Evolutionary conservation across 2,329 filamentous ascomycete species (phyloP), one percentile per base, ranked within the genome.

Genomic region (Phaeophleospora eucalypticola): DNA sequence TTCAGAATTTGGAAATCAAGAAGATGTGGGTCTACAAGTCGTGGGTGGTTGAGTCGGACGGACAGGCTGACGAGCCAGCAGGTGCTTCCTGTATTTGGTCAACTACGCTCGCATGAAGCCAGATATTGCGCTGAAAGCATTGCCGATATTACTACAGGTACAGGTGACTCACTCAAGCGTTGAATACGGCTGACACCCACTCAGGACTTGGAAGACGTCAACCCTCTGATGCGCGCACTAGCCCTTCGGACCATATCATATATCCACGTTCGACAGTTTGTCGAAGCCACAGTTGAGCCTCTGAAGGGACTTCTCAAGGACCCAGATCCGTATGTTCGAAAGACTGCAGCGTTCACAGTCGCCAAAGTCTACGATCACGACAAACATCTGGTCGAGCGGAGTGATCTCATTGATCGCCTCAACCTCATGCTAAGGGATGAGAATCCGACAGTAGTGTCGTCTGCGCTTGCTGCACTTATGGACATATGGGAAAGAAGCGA

Each of bases 401-500:
- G 90, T 15, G 89, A 95, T 65, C 75, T 98, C 41, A 97, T 98
- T 59, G 90, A 96, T 63, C 80, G 85, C 52, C 76, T 98, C 37
- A 98, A 98, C 68, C 76, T 80, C 36, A 85, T 98, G 74, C 73
- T 98, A 46, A 82, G 89, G 62, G 93, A 98, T 59, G 91, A 97
- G 66, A 98, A 98, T 63, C 91, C 93, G 0, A 98, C 93, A 0
- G 93, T 98, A 2, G 91, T 98, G 17, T 91, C 93, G 9, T 96
- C 90, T 65, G 90, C 94, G 4, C 71, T 98, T 53, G 91, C 93
- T 19, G 79, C 87, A 29, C 68, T 98, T 62, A 93, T 95, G 81
- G 93, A 98, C 68, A 97, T 98, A 41, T 98, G 93, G 93, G 93
- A 97, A 67, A 80, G 91, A 48, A 97, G 90, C 65, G 91, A 97